A percentile compares a stretch with the other conserved stretches of the same genome.
Conservation (phyloP, 2,329 filamentous ascomycete genomes). For the Fusarium brachygibbosum region DNA sequence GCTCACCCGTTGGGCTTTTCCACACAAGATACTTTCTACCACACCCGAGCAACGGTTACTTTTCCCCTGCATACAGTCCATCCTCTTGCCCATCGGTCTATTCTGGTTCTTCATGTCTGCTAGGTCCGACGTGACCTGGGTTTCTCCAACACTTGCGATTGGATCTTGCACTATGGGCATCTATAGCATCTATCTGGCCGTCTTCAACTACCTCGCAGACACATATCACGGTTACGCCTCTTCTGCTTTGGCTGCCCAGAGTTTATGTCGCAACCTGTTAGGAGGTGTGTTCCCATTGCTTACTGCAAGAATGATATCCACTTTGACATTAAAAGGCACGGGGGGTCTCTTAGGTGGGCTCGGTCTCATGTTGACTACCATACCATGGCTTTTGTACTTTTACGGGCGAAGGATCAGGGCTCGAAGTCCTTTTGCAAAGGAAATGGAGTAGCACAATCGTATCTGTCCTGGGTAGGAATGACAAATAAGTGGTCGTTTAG, state of each 20-base stretch:
- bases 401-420: slow-evolving; percentile 73
- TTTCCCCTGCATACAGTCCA: slow-evolving; percentile 72
- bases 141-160: slow-evolving; percentile 72
- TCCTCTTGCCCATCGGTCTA: slow-evolving; percentile 72
- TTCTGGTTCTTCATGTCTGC: slow-evolving; percentile 80
- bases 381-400: slow-evolving; percentile 76
- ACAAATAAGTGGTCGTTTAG: too few species aligned
- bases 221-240: slow-evolving; percentile 87
- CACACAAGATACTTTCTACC: slow-evolving; percentile 21
- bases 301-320: slow-evolving; percentile 77
- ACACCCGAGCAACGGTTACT: slow-evolving; percentile 73
- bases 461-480: too few species aligned
- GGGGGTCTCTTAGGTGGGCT: slow-evolving; percentile 75
- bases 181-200: slow-evolving; percentile 76
- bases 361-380: slow-evolving; percentile 68
- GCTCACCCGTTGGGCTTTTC: slow-evolving; percentile 64
- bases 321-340: slow-evolving; percentile 70
- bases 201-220: slow-evolving; percentile 95
- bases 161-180: slow-evolving; percentile 75
- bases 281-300: slow-evolving; percentile 85
- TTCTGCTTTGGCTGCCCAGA: slow-evolving; percentile 87
- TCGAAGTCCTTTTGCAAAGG: slow-evolving; percentile 70
- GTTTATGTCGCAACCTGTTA: slow-evolving; percentile 87
- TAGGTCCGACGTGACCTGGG: slow-evolving; percentile 67
- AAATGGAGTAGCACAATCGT: slow-evolving; percentile 3